A percentile compares a stretch with the other conserved stretches of the same genome.
These are phyloP conservation scores for Pseudonitzschia multistriata DNA, from an alignment of 108 stramenopile genomes.

Conservation along the genomic window DNA sequence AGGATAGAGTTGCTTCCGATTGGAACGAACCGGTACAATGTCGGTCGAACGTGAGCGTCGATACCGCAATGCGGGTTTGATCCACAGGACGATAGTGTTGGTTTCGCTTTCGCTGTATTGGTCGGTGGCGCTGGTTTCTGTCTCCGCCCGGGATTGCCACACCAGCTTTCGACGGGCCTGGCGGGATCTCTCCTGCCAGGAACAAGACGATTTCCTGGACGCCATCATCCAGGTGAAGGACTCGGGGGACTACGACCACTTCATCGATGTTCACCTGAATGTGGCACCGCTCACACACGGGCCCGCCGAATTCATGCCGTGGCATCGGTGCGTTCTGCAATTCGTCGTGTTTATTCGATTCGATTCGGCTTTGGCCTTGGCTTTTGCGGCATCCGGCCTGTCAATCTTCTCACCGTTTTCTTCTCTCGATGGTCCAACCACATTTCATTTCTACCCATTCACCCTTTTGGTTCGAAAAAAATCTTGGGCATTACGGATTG, in stretches of 20 bases:
- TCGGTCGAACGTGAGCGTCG: neutral
- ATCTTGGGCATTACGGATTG: too few species aligned
- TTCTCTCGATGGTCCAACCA: too few species aligned
- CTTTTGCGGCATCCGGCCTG: too few species aligned
- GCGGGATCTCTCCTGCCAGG: conserved; percentile 18
- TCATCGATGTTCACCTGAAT: conserved; percentile 2
- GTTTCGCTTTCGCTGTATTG: neutral
- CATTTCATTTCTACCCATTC: neutral
- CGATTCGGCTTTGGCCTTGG: too few species aligned
- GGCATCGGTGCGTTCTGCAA: conserved; percentile 15
- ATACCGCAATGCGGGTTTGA: neutral
- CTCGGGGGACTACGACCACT: conserved; percentile 11
- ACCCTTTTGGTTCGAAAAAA: neutral
- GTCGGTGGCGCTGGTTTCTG: neutral
- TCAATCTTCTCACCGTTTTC: neutral
- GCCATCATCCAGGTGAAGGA: conserved; percentile 11
- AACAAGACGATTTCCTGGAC: conserved; percentile 14
- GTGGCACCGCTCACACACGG: neutral
- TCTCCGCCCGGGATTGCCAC: conserved; percentile 6
- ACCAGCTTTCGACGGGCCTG: conserved; percentile 12
- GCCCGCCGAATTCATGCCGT: conserved; percentile 12
- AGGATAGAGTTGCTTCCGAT: too few species aligned
- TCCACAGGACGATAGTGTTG: neutral
- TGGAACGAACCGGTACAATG: too few species aligned
- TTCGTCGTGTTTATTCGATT: too few species aligned